Base-by-base conservation (phyloP, 305 asterid genomes). In the Solanum hybrid region DNA sequence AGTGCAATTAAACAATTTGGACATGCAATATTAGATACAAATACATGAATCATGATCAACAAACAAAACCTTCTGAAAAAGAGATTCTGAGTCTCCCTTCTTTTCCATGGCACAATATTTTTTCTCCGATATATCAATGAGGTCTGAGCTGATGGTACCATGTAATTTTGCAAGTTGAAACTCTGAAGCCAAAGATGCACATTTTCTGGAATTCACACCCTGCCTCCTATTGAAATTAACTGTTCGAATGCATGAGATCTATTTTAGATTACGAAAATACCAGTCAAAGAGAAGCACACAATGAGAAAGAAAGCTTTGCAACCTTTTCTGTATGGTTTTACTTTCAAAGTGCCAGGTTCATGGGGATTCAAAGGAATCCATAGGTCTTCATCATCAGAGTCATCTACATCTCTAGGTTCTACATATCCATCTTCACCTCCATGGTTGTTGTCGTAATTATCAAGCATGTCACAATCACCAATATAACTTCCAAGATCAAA, bases 351-450 rank as follows among this genome's bases (percentile, higher is more conserved):
- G 91, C 98, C 98, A 33, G 93, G 94, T 89, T 92, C 98, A 92
- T 97, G 98, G 34, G 99, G 98, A 94, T 97, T 94, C 92, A 97
- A 92, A 92, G 98, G 99, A 89, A 94, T 95, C 99, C 99, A 97
- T 20, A 97, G 98, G 94, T 96, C 97, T 22, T 92, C 96, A 18
- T 90, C 92, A 90, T 97, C 98, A 64, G 93, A 92, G 86, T 93
- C 94, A 40, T 93, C 93, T 81, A 8, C 46, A 78, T 93, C 94
- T 77, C 89, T 93, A 74, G 93, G 92, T 64, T 93, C 95, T 18
- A 94, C 91, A 92, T 88, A 89, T 82, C 89, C 94, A 92, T 92
- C 92, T 88, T 89, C 95, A 90, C 84, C 89, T 87, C 92, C 94
- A 86, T 90, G 93, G 46, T 90, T 94, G 87, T 92, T 91, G 86